Base-by-base conservation (phyloP, 2,329 filamentous ascomycete genomes). In the Colletotrichum noveboracense region DNA sequence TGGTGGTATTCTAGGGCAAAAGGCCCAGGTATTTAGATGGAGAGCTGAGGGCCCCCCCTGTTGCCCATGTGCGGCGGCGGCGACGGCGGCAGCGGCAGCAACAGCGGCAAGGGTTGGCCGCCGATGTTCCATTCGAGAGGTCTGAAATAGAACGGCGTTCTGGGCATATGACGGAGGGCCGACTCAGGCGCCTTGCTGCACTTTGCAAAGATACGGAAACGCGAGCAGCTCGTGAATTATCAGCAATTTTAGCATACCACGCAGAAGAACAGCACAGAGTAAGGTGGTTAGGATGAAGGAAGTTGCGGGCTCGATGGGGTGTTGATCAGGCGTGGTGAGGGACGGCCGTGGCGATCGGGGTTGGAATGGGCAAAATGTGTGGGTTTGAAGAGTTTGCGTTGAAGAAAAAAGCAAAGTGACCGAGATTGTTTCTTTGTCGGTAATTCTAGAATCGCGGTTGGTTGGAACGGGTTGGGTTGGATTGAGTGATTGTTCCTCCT, bases 61-160 rank as follows among this genome's bases (percentile, higher is more conserved):
- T 38, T 34, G 16, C 13, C 32, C 34, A 24, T 43, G 61, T 71
- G 68, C 52, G 58, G 65, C 26, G 30, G 28, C 58, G 30, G 30
- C 16, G 28, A 18, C 26, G 18, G 26, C 56, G 26, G 26, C 56
- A 24, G 21, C 21, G 26, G 55, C 55, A 24, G 21, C 21, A 26
- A 28, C 69, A 62, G 34, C n/a, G 21, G 36, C 34, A 21, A 9
- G 69, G 30, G 32, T 34, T 60, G 52, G 12, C 24, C 14, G 56
- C 38, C 32, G 66, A 75, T 56, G 73, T 69, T 60, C 30, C 64
- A 65, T 73, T 71, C 32, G 13, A 21, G 30, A 69, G 56, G 62
- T 75, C 70, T 21, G 48, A 75, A 75, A 75, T 69, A 73, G 70
- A 67, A 75, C 26, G 55, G 38, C 69, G 36, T 56, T 62, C 32